These are phyloP conservation scores for Sugiyamaella castrensis DNA, from an alignment of 1,139 yeast genomes.

Conservation along the genomic window DNA sequence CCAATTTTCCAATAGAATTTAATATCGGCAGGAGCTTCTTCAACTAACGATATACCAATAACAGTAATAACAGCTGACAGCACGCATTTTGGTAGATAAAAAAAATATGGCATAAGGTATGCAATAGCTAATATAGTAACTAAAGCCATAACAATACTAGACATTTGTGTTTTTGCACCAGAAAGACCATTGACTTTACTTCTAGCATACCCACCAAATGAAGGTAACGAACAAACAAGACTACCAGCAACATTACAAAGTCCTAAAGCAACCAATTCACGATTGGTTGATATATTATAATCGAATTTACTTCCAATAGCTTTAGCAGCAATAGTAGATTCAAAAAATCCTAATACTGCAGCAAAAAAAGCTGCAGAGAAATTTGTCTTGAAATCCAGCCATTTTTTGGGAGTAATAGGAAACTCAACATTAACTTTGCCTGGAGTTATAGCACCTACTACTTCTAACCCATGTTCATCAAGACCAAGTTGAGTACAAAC, in stretches of 20 bases:
- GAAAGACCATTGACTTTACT: constrained; percentile 83
- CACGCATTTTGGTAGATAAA: constrained; percentile 76
- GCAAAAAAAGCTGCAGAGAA: constrained; percentile 55
- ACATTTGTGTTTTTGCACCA: constrained; percentile 80
- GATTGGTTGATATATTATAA: constrained; percentile 39
- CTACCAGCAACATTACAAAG: constrained; percentile 65
- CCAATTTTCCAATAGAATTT: constrained; percentile 66
- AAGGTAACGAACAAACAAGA: constrained; percentile 76
- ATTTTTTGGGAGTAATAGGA: constrained; percentile 45
- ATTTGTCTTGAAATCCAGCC: constrained; percentile 37
- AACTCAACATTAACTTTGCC: constrained; percentile 45
- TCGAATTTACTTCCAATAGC: constrained; percentile 39
- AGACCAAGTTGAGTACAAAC: constrained; percentile 55
- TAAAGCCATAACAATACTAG: constrained; percentile 78
- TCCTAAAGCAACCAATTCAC: constrained; percentile 80
- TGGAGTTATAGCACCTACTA: constrained; percentile 65
- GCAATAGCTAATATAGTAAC: constrained; percentile 65
- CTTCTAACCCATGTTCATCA: constrained; percentile 56
- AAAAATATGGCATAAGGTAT: constrained; percentile 60
- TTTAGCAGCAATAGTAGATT: constrained; percentile 89
- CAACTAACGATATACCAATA: constrained; percentile 74
- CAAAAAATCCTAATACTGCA: constrained; percentile 89
- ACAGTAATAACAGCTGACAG: constrained; percentile 77
- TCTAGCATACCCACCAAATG: constrained; percentile 96
- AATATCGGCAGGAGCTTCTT: constrained; percentile 83